Evolutionary conservation across 2,329 filamentous ascomycete genomes (phyloP).

Genomic region (Hymenoscyphus fructigenus): DNA sequence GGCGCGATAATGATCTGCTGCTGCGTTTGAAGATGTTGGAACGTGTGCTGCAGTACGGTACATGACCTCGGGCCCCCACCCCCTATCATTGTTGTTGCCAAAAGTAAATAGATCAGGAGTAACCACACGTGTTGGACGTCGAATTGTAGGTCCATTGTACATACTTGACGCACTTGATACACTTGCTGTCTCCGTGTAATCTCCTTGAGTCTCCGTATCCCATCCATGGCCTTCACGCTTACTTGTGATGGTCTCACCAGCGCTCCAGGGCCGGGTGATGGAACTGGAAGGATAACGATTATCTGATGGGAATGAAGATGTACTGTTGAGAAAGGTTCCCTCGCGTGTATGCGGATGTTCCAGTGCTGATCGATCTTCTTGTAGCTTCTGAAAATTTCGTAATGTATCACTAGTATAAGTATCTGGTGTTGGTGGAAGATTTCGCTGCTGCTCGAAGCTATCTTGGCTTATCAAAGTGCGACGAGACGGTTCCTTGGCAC

Average conservation of each 20-base stretch:
- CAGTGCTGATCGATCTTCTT: slow-evolving; percentile 43
- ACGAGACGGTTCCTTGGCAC: slow-evolving; percentile 17
- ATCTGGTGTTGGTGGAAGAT: slow-evolving; percentile 39
- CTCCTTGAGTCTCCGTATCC: slow-evolving; percentile 36
- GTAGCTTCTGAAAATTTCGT: slow-evolving; percentile 49
- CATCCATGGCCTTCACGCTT: slow-evolving; percentile 38
- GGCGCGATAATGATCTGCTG: slow-evolving; percentile 19
- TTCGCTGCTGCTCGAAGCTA: slow-evolving; percentile 38
- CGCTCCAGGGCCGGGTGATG: slow-evolving; percentile 34
- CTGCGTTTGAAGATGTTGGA: slow-evolving; percentile 18
- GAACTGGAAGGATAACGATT: slow-evolving; percentile 26
- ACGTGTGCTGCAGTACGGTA: slow-evolving; percentile 25
- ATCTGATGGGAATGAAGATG: slow-evolving; percentile 23
- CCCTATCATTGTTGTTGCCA: slow-evolving; percentile 10
- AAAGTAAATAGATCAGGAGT: slow-evolving; percentile 19
- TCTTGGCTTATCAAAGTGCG: slow-evolving; percentile 31
- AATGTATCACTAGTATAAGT: slow-evolving; percentile 37
- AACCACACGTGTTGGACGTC: slow-evolving; percentile 16
- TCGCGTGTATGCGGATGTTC: slow-evolving; percentile 18
- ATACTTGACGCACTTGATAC: slow-evolving; percentile 26
- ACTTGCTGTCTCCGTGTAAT: slow-evolving; percentile 31
- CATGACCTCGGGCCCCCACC: slow-evolving; percentile 32
- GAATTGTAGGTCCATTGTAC: slow-evolving; percentile 20
- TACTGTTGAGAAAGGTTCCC: slow-evolving; percentile 25
- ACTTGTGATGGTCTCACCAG: slow-evolving; percentile 36